A percentile compares a stretch with the other conserved stretches of the same genome.
These are phyloP conservation scores for Jatropha multifida DNA, from an alignment of 441 rosid genomes.

Conservation along the genomic window DNA sequence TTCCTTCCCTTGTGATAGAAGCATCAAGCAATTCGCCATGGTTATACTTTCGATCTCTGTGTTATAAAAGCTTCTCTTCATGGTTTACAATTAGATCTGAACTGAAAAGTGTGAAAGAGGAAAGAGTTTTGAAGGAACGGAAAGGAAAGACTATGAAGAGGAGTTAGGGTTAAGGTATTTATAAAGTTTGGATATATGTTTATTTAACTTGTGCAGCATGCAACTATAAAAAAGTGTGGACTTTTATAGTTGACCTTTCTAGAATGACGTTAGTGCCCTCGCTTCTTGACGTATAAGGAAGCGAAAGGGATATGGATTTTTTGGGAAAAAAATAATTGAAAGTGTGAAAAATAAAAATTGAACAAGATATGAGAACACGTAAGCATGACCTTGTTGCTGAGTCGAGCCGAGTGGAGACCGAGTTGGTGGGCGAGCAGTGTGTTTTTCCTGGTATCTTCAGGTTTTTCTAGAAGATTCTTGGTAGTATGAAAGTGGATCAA, in stretches of 20 bases:
- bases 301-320: constrained; percentile 2
- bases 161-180: constrained; percentile 15
- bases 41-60: constrained; percentile 37
- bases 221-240: constrained; percentile 13
- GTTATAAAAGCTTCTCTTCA: constrained; percentile 44
- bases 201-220: constrained; percentile 13
- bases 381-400: constrained; percentile 35
- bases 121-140: not conserved
- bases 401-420: constrained; percentile 13
- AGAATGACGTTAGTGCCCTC: constrained; percentile 33
- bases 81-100: not conserved
- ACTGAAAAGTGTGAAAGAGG: constrained; percentile 7
- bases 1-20: constrained; percentile 40
- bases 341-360: constrained; percentile 1
- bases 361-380: constrained; percentile 21
- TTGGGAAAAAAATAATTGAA: not conserved
- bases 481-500: constrained; percentile 3
- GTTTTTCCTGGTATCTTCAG: constrained; percentile 18
- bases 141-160: constrained; percentile 3
- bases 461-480: constrained; percentile 22
- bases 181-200: not conserved
- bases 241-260: constrained; percentile 36
- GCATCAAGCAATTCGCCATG: constrained; percentile 61
- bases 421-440: not conserved
- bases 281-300: constrained; percentile 17